A percentile compares a stretch with the other conserved stretches of the same genome.
These are phyloP conservation scores for Boletus rubropictus DNA, from an alignment of 768 basidiomycete genomes.

Conservation along the genomic window DNA sequence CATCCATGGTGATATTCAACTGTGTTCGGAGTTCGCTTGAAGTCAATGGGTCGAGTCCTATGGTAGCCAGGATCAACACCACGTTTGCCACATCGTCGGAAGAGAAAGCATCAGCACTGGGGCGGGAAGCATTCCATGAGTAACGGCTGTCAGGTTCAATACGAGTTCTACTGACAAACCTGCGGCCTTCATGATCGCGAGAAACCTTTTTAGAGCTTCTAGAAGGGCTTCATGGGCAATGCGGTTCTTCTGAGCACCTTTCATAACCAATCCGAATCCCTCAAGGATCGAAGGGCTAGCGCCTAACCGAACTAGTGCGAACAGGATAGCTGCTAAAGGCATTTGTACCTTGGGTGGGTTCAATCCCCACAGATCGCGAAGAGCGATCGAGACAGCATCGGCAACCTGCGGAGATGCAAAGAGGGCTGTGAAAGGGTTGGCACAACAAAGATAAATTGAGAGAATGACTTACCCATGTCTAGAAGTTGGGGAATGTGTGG, in stretches of 20 bases:
- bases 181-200: slow-evolving; percentile 38
- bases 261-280: slow-evolving; percentile 29
- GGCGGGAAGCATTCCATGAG: slow-evolving; percentile 12
- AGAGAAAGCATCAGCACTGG: slow-evolving; percentile 33
- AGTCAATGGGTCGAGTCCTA: slow-evolving; percentile 52
- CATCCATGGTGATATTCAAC: slow-evolving; percentile 43
- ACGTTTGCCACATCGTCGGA: slow-evolving; percentile 43
- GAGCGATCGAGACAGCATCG: slow-evolving; percentile 29
- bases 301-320: slow-evolving; percentile 41
- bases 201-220: slow-evolving; percentile 36
- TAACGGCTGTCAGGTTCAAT: neutral
- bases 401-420: slow-evolving; percentile 25
- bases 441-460: neutral
- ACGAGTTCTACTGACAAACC: slow-evolving; percentile 38
- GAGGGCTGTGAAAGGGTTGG: slow-evolving; percentile 15
- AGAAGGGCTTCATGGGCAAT: slow-evolving; percentile 25
- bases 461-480: slow-evolving; percentile 33
- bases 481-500: slow-evolving; percentile 38
- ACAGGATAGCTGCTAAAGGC: slow-evolving; percentile 33
- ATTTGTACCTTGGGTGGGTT: slow-evolving; percentile 19
- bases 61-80: slow-evolving; percentile 43
- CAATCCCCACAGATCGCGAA: slow-evolving; percentile 32
- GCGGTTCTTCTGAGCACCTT: slow-evolving; percentile 4
- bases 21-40: slow-evolving; percentile 41
- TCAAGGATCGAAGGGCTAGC: slow-evolving; percentile 35